Base-by-base conservation (phyloP, 2,329 filamentous ascomycete species). In the Grosmannia serpens region DNA sequence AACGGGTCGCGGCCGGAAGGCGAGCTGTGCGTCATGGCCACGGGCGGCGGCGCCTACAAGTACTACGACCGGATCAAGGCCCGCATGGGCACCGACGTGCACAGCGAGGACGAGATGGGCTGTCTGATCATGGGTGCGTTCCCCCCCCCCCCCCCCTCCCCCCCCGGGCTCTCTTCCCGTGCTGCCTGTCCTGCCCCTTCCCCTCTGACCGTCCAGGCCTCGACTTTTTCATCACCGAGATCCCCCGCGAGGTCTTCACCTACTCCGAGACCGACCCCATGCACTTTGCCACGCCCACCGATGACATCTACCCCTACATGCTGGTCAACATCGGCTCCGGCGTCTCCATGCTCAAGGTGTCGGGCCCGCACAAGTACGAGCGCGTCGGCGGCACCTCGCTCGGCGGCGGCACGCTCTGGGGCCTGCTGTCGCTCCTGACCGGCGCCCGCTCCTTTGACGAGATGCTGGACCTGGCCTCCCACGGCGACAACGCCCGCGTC, bases 211-310 rank as follows among this genome's bases (percentile, higher is more conserved):
- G 9, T n/a, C 26, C 65, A 90, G 91, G 92, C 15, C 84, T 99
- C 50, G 94, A 99, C 70, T 99, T 97, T 75, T 97, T 99, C 78
- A 97, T 97, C 69, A 95, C 90, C 64, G 91, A 97, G 70, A 97
- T 99, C 60, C 94, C 94, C 24, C 85, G 88, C 65, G 94, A 99
- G 73, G 92, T 99, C 58, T 99, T 99, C 69, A 96, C 91, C 24
- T 97, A 97, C 73, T 91, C 88, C 69, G 92, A 95, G 70, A 82
- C 83, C 38, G 86, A 94, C 65, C 91, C 91, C 5, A 95, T 96
- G 88, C 83, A 89, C 67, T 97, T 96, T 69, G 84, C 87, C 64
- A 83, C 86, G 61, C 84, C 90, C 1, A 49, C 59, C 33, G 60
- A 59, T 51, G 75, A 77, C 65, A 90, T 96, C 60, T 97, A 99